Percentiles rank a stretch among this genome's conserved stretches.
Evolutionary conservation across 2,329 filamentous ascomycete species (phyloP).

Genomic region (Penicillium polonicum): DNA sequence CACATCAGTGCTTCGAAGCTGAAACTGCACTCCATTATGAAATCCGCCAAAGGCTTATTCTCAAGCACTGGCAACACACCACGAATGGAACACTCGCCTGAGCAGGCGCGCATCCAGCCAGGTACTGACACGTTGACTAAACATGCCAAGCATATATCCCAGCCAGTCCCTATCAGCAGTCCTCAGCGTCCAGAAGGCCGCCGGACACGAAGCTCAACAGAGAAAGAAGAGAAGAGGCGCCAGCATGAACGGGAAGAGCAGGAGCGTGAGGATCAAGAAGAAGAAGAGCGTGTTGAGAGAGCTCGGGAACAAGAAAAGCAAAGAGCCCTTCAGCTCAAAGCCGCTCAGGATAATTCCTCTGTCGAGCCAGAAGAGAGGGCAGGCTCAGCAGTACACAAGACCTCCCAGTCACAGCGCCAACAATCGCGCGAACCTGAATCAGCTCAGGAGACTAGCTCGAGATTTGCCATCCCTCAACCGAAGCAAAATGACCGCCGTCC

Average conservation of each 20-base stretch:
- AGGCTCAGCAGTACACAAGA: slow-evolving; percentile 20
- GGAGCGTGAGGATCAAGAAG: slow-evolving; percentile 32
- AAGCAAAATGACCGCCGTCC: slow-evolving; percentile 45
- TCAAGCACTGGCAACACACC: slow-evolving; percentile 67
- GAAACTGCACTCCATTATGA: slow-evolving; percentile 86
- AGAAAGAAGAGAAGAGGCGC: slow-evolving; percentile 50
- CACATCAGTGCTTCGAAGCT: slow-evolving; percentile 90
- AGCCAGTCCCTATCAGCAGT: slow-evolving; percentile 27
- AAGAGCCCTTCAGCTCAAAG: slow-evolving; percentile 32
- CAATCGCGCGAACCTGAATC: slow-evolving; percentile 34
- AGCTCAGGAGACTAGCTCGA: slow-evolving; percentile 28
- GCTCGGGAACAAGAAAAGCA: slow-evolving; percentile 37
- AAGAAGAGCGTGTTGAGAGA: slow-evolving; percentile 40
- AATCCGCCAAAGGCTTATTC: slow-evolving; percentile 81
- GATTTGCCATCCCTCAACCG: slow-evolving; percentile 26
- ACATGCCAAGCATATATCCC: slow-evolving; percentile 17
- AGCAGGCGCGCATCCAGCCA: slow-evolving; percentile 31
- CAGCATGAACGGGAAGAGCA: slow-evolving; percentile 35
- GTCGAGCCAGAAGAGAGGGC: slow-evolving; percentile 36
- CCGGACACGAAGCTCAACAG: slow-evolving; percentile 59
- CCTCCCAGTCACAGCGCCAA: slow-evolving; percentile 29
- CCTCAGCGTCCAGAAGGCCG: slow-evolving; percentile 42
- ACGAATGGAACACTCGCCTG: slow-evolving; percentile 54
- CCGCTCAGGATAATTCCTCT: slow-evolving; percentile 33
- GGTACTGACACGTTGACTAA: slow-evolving; percentile 24